Evolutionary conservation across 2,329 filamentous ascomycete species (phyloP).

Genomic region (Cercospora zeina): DNA sequence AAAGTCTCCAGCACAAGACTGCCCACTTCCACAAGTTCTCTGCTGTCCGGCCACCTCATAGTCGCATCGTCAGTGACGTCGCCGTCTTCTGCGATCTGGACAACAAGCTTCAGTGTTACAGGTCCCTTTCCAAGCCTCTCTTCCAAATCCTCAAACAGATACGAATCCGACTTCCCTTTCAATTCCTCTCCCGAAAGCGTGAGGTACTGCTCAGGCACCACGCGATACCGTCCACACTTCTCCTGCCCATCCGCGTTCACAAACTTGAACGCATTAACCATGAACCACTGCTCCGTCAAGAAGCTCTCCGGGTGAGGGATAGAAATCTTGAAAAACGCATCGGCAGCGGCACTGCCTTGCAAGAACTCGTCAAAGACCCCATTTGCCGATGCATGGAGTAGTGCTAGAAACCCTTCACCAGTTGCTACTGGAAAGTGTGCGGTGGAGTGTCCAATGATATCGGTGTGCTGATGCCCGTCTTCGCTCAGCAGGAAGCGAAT

Average conservation of each 20-base stretch:
- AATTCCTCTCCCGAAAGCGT: slow-evolving; percentile 45
- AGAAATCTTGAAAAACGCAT: slow-evolving; percentile 51
- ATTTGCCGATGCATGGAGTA: slow-evolving; percentile 48
- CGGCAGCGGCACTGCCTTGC: slow-evolving; percentile 49
- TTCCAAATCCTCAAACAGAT: slow-evolving; percentile 53
- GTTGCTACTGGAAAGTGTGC: slow-evolving; percentile 56
- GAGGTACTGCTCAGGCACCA: slow-evolving; percentile 48
- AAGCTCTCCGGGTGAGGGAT: slow-evolving; percentile 56
- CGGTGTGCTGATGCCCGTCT: slow-evolving; percentile 53
- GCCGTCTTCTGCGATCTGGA: slow-evolving; percentile 53
- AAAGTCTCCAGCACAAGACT: slow-evolving; percentile 49
- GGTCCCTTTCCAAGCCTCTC: slow-evolving; percentile 42
- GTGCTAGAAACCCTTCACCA: slow-evolving; percentile 55
- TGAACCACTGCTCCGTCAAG: slow-evolving; percentile 52
- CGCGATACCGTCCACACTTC: slow-evolving; percentile 53
- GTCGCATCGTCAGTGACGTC: slow-evolving; percentile 54
- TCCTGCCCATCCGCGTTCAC: slow-evolving; percentile 44
- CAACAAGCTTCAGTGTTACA: slow-evolving; percentile 52
- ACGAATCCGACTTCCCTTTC: slow-evolving; percentile 45
- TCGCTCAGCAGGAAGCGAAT: slow-evolving; percentile 51
- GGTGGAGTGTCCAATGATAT: slow-evolving; percentile 57
- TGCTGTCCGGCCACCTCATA: slow-evolving; percentile 55
- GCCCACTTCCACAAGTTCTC: slow-evolving; percentile 55
- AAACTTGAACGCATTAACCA: slow-evolving; percentile 54
- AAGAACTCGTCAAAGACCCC: slow-evolving; percentile 49